A percentile compares a stretch with the other conserved stretches of the same genome.
phyloP scores from a whole-genome alignment of 805 yeast genomes.

The Lachancea nothofagi region DNA sequence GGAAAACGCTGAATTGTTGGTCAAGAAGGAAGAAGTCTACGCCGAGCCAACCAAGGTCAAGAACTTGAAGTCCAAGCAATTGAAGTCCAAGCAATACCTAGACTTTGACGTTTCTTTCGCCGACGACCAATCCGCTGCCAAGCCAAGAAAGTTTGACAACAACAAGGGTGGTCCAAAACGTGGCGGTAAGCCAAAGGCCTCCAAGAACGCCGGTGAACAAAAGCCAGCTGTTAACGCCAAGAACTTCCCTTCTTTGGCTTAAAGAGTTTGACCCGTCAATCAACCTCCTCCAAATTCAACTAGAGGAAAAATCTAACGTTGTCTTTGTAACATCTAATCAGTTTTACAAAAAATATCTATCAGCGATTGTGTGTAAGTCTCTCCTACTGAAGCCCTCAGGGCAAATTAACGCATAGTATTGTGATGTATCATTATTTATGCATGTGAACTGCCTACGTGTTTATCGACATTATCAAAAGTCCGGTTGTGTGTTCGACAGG shows the following conservation, averaged over 20 bases:
- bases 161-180: constrained; percentile 23
- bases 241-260: constrained; percentile 69
- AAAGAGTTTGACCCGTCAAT: constrained; percentile 17
- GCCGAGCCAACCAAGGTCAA: constrained; percentile 58
- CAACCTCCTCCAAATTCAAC: background rate
- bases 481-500: background rate
- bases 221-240: constrained; percentile 47
- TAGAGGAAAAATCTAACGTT: background rate
- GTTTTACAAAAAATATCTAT: constrained; percentile 1
- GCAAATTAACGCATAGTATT: background rate
- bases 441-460: background rate
- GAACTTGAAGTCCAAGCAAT: constrained; percentile 63
- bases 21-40: constrained; percentile 58
- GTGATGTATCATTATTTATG: background rate
- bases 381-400: background rate
- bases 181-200: constrained; percentile 32
- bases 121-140: constrained; percentile 42
- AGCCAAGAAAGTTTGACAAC: constrained; percentile 30
- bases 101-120: constrained; percentile 70
- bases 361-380: background rate
- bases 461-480: background rate
- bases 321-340: constrained; percentile 4
- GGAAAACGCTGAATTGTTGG: constrained; percentile 52
- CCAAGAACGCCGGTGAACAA: constrained; percentile 28
- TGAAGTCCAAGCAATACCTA: constrained; percentile 74